Evolutionary conservation across 495 filamentous ascomycete genomes (phyloP).

Genomic region (Trichoderma asperelloides): DNA sequence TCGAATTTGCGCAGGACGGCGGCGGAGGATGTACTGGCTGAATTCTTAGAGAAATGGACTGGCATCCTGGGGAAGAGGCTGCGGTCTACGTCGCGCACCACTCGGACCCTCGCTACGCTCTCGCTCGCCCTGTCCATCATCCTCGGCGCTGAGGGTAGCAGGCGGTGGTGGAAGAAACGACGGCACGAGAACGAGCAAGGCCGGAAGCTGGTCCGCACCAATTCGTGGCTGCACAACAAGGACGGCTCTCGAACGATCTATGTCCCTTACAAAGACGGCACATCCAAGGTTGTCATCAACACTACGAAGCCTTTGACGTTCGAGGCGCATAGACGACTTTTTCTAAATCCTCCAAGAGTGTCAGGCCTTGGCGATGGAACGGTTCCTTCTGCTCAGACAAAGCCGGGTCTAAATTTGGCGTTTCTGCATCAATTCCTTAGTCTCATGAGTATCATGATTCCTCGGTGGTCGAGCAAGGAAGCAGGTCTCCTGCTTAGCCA

Average conservation of each 20-base stretch:
- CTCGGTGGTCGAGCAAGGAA: constrained; percentile 90
- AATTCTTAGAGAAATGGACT: constrained; percentile 58
- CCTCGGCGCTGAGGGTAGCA: constrained; percentile 62
- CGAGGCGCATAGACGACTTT: constrained; percentile 88
- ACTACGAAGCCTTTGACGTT: constrained; percentile 92
- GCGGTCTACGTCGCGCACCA: constrained; percentile 52
- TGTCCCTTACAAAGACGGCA: constrained; percentile 80
- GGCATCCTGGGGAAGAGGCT: constrained; percentile 51
- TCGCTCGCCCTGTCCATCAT: constrained; percentile 68
- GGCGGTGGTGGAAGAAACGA: constrained; percentile 59
- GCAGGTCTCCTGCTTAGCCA: constrained; percentile 82
- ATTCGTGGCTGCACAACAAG: constrained; percentile 85
- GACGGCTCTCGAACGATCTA: constrained; percentile 92
- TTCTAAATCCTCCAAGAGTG: constrained; percentile 79
- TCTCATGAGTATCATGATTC: constrained; percentile 94
- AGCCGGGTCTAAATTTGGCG: constrained; percentile 93
- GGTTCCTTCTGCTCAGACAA: constrained; percentile 82
- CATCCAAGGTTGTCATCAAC: constrained; percentile 83
- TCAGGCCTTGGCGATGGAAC: constrained; percentile 64
- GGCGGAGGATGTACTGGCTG: constrained; percentile 58
- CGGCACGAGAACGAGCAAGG: constrained; percentile 73
- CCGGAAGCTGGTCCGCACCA: constrained; percentile 69
- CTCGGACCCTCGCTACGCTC: constrained; percentile 65
- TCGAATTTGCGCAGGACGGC: constrained; percentile 64
- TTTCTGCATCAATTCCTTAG: constrained; percentile 96